Evolutionary conservation across 1,284 basidiomycete species (phyloP).

Genomic region (Phlebopus sp.): DNA sequence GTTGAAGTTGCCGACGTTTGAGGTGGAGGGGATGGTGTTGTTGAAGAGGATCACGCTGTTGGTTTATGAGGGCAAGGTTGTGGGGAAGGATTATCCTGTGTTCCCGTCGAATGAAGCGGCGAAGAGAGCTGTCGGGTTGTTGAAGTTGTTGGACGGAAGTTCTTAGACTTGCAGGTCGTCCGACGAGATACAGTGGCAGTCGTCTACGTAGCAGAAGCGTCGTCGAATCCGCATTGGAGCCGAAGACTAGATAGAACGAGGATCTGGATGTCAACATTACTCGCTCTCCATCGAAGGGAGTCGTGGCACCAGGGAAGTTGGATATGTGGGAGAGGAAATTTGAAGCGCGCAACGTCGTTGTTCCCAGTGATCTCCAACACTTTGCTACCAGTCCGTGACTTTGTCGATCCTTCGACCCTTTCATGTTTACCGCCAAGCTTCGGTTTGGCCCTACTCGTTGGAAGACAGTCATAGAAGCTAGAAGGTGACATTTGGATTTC

Average conservation of each 20-base stretch:
- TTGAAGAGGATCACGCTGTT: slow-evolving; percentile 23
- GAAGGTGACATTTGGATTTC: slow-evolving; percentile 1
- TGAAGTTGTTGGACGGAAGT: slow-evolving; percentile 7
- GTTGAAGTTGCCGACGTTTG: slow-evolving; percentile 20
- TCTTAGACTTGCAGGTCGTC: neutral
- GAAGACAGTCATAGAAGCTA: neutral
- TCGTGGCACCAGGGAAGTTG: no score
- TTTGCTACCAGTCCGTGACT: neutral
- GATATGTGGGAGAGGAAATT: no score
- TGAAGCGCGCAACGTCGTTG: no score
- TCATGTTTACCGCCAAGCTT: slow-evolving; percentile 8
- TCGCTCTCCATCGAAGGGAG: no score
- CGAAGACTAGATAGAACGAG: no score
- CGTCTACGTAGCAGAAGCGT: neutral
- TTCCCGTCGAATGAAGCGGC: slow-evolving; percentile 22
- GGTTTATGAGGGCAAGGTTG: slow-evolving; percentile 12
- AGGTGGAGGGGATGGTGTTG: slow-evolving; percentile 14
- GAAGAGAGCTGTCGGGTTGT: slow-evolving; percentile 10
- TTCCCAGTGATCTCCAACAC: no score
- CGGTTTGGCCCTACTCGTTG: slow-evolving; percentile 5
- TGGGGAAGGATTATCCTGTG: slow-evolving; percentile 20
- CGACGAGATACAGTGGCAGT: no score
- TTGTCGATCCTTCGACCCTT: no score
- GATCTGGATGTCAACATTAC: no score
- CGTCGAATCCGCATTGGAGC: no score